Evolutionary conservation across 1,284 basidiomycete genomes (phyloP).

Genomic region (Gymnopus androsaceus): DNA sequence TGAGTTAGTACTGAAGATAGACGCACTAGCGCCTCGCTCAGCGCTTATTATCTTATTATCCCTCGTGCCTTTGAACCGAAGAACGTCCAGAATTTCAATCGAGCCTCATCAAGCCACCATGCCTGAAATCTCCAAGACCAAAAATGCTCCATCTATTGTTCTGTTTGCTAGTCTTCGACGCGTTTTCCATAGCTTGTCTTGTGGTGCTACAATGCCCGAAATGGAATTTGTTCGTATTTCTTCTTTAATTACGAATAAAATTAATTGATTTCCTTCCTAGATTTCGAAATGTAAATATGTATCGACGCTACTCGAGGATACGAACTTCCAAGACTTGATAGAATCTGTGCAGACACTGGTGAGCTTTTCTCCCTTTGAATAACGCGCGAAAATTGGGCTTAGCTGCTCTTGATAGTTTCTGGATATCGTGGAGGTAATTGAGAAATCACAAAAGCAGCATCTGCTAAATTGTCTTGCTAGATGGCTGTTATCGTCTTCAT

Average conservation of each 20-base stretch:
- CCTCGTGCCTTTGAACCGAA: too few species aligned
- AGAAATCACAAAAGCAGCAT: not conserved
- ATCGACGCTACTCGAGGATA: not conserved
- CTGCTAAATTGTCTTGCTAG: not conserved
- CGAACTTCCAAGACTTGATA: not conserved
- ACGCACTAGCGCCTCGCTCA: too few species aligned
- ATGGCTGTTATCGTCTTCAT: slow-evolving; percentile 1
- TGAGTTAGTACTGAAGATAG: too few species aligned
- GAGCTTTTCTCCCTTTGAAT: not conserved
- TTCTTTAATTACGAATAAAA: too few species aligned
- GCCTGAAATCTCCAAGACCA: not conserved
- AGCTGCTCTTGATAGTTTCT: not conserved
- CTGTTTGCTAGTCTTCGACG: slow-evolving; percentile 4
- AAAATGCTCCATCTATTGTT: not conserved
- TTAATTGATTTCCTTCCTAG: too few species aligned
- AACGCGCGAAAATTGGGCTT: not conserved
- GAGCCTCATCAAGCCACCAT: not conserved
- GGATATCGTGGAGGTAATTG: not conserved
- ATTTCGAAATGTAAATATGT: not conserved
- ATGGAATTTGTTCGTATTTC: not conserved
- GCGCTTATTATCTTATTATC: not conserved
- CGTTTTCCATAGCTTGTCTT: not conserved
- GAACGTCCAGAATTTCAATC: too few species aligned
- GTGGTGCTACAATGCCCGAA: not conserved
- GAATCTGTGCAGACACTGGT: slow-evolving; percentile 2